These are phyloP conservation scores for Gracilariopsis chorda DNA, from an alignment of 23 red algal genomes.

Conservation along the genomic window DNA sequence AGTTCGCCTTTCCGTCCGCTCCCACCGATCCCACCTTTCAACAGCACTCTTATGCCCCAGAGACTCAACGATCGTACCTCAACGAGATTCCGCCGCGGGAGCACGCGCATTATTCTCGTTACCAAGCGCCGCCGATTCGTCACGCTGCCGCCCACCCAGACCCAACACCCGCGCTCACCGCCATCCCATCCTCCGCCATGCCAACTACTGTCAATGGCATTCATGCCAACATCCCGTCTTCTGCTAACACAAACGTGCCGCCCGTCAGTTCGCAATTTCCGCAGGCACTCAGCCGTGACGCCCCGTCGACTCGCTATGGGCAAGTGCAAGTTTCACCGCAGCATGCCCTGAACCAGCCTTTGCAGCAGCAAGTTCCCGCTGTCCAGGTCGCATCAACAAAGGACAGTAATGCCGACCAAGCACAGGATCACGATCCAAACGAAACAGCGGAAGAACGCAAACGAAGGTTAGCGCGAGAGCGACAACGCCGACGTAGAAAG, in stretches of 20 bases:
- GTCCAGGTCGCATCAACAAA: neutral
- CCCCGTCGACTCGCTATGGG: neutral
- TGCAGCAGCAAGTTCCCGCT: neutral
- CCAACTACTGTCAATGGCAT: neutral
- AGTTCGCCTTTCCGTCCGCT: neutral
- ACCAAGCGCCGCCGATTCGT: neutral
- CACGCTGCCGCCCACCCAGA: neutral
- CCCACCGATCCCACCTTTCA: neutral
- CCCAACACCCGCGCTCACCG: neutral
- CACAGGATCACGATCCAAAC: neutral
- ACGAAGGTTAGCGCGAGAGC: conserved; percentile 29
- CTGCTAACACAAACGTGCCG: neutral
- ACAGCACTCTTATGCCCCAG: neutral
- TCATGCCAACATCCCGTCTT: neutral
- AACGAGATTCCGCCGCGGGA: neutral
- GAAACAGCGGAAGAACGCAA: conserved; percentile 46
- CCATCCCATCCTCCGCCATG: neutral
- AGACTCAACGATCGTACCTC: conserved; percentile 39
- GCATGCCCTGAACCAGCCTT: neutral
- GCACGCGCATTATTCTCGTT: neutral
- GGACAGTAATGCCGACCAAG: neutral
- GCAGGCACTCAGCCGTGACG: neutral
- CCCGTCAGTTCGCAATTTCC: neutral
- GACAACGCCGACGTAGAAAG: conserved; percentile 35
- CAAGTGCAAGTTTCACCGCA: neutral